Conservation (phyloP, 352 stramenopile genomes). For the Phytophthora citrophthora region DNA sequence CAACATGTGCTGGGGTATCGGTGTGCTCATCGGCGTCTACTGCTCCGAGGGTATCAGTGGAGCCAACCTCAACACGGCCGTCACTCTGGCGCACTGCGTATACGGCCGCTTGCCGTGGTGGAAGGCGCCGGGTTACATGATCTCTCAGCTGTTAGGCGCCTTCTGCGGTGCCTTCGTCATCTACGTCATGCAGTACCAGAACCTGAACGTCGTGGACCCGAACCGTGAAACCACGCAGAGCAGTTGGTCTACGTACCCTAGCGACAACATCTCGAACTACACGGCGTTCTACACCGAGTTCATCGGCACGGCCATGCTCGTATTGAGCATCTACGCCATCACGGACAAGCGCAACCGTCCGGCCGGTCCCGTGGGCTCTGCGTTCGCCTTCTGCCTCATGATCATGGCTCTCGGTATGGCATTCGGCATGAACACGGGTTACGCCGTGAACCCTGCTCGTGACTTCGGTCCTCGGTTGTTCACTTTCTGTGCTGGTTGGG, state of each 20-base stretch:
- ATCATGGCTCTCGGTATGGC: constrained; percentile 62
- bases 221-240: constrained; percentile 38
- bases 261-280: constrained; percentile 36
- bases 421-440: constrained; percentile 56
- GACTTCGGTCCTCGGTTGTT: constrained; percentile 57
- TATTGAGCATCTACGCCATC: constrained; percentile 55
- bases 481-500: constrained; percentile 40
- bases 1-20: too few relatives aligned
- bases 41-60: too few relatives aligned
- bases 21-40: too few relatives aligned
- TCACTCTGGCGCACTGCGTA: background rate
- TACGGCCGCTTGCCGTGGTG: constrained; percentile 1
- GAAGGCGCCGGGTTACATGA: constrained; percentile 49
- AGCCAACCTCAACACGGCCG: too few relatives aligned
- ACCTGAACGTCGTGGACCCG: constrained; percentile 51
- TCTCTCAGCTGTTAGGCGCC: constrained; percentile 45
- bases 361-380: constrained; percentile 23
- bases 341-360: constrained; percentile 51
- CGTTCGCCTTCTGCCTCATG: constrained; percentile 37
- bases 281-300: constrained; percentile 37
- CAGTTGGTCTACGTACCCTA: constrained; percentile 52
- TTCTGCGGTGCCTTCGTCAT: constrained; percentile 45
- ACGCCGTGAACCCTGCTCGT: constrained; percentile 57
- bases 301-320: constrained; percentile 52
- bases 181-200: constrained; percentile 56